phyloP scores from a whole-genome alignment of 176 grass and related monocot species.

The Lolium multiflorum region DNA sequence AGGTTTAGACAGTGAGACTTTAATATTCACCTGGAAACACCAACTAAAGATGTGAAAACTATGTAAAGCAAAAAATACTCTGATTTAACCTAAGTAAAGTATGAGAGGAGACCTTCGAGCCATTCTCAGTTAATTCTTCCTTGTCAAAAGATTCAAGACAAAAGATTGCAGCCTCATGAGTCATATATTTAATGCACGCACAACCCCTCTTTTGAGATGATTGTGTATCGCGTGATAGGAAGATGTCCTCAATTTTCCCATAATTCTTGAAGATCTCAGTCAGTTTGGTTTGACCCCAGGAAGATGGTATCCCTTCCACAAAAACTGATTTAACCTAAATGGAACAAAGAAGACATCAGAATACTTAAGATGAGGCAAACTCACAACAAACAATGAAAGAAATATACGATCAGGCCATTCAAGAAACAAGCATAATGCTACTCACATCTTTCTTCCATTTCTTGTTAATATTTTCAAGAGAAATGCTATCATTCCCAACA shows the following conservation, averaged over 20 bases:
- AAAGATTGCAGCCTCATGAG: constrained; percentile 66
- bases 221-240: constrained; percentile 58
- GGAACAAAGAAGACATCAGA: constrained; percentile 27
- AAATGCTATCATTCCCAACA: constrained; percentile 60
- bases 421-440: constrained; percentile 31
- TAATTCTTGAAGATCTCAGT: constrained; percentile 68
- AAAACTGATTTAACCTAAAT: constrained; percentile 76
- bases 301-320: constrained; percentile 69
- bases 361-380: background rate
- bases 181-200: constrained; percentile 72
- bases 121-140: constrained; percentile 53
- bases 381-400: background rate
- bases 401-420: constrained; percentile 9
- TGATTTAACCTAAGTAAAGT: background rate
- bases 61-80: background rate
- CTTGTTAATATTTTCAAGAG: constrained; percentile 72
- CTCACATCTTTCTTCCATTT: constrained; percentile 81
- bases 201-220: constrained; percentile 64
- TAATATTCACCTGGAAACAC: constrained; percentile 71
- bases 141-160: constrained; percentile 69
- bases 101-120: constrained; percentile 53
- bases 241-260: constrained; percentile 59
- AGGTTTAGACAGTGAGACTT: constrained; percentile 72
- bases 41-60: constrained; percentile 42
- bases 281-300: constrained; percentile 63